Base-by-base conservation (phyloP, 176 grass and related monocot genomes). In the Cenchrus purpureus region DNA sequence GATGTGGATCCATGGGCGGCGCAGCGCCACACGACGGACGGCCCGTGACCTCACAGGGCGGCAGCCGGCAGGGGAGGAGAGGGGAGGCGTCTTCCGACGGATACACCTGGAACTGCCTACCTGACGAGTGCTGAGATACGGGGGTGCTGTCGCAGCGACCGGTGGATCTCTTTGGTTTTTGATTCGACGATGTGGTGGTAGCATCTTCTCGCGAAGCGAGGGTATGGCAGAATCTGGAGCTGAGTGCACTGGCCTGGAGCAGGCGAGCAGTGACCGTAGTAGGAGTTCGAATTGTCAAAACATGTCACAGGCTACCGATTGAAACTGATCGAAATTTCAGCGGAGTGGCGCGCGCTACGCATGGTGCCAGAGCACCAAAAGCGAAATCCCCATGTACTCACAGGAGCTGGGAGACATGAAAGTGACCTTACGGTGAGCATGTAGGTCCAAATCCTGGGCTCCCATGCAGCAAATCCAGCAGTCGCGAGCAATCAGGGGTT, bases 41-140 rank as follows among this genome's bases (percentile, higher is more conserved):
- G 68, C 75, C 89, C 85, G 80, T 91, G 85, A 87, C 46, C 75
- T 32, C n/a, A 43, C 75, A 61, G 50, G 29, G 19, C 60, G 17
- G 56, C 56, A 9, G 17, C 48, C 9, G 54, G 4, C 2, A 17
- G 54, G 59, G 11, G 14, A 19, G n/a, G 8, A 25, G 57, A 59
- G 20, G 44, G 5, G 53, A 55, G 5, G 8, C 42, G 76, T 55
- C 15, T 79, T 56, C 15, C 51, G 29, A 54, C 44, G 29, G 34
- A 40, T 16, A 32, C 81, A 68, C 76, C 76, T 80, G 69, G 57
- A 40, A 68, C 74, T 61, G 60, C 22, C 78, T 84, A 14, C 6
- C 81, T 79, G 52, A 12, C 52, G 13, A 58, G 48, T 3, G 14
- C 52, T 31, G 42, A 40, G 16, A 57, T 57, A 57, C 55, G 55